These are phyloP conservation scores for Pelagophyceae sp. DNA, from an alignment of 352 stramenopile genomes.

Conservation along the genomic window DNA sequence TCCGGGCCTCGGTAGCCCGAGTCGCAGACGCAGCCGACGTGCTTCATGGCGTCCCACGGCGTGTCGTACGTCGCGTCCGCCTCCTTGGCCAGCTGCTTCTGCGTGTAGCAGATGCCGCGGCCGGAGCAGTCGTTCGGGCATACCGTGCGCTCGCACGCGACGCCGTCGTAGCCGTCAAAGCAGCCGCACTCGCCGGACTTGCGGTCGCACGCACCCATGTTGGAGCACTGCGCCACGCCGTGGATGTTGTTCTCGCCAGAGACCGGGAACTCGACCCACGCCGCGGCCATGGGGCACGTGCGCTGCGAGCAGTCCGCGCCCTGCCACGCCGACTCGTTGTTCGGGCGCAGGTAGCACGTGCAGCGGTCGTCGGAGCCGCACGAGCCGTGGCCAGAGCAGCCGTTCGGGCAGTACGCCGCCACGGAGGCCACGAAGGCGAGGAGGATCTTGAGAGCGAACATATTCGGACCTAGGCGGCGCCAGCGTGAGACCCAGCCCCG, in stretches of 20 bases:
- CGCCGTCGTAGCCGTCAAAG: constrained; percentile 57
- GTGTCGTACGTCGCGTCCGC: constrained; percentile 40
- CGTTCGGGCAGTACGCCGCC: constrained; percentile 30
- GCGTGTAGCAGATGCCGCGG: constrained; percentile 81
- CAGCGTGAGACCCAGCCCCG: too few species aligned
- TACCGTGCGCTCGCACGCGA: constrained; percentile 74
- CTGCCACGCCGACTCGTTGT: constrained; percentile 48
- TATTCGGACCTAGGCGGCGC: too few species aligned
- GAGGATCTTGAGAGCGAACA: background rate
- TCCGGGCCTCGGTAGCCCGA: constrained; percentile 82
- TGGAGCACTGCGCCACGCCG: constrained; percentile 76
- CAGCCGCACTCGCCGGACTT: constrained; percentile 54
- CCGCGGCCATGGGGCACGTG: constrained; percentile 48
- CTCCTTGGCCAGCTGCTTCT: constrained; percentile 62
- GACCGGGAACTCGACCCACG: constrained; percentile 48
- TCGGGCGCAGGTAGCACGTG: constrained; percentile 65
- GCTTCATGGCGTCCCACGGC: constrained; percentile 82
- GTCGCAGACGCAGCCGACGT: constrained; percentile 87
- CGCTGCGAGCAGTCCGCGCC: constrained; percentile 50
- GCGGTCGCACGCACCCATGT: constrained; percentile 80
- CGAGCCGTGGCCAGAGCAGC: constrained; percentile 53
- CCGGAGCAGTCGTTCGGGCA: constrained; percentile 88
- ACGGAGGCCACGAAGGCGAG: background rate
- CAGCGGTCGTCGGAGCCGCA: constrained; percentile 76
- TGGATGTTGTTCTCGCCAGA: constrained; percentile 58